Percentiles rank a stretch among this genome's conserved stretches.
These are phyloP conservation scores for Entophlyctis luteolus DNA, from an alignment of 192 early-diverging fungal species.

Conservation along the genomic window DNA sequence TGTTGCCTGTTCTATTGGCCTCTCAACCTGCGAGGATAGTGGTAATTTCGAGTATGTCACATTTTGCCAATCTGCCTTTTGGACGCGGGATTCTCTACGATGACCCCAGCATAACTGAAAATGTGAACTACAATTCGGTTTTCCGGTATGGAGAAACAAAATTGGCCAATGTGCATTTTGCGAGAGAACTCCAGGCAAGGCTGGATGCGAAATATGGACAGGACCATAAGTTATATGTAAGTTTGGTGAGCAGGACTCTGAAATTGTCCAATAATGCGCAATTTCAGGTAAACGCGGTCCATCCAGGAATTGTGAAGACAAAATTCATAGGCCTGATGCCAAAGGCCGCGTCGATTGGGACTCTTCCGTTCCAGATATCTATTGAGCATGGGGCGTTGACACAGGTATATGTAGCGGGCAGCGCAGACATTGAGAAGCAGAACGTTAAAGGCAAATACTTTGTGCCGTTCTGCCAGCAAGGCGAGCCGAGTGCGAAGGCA, in stretches of 20 bases:
- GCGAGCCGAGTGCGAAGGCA: not conserved
- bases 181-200: constrained; percentile 37
- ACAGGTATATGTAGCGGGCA: constrained; percentile 29
- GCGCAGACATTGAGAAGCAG: constrained; percentile 22
- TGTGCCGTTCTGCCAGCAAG: constrained; percentile 28
- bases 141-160: constrained; percentile 49
- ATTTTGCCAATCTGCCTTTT: not conserved
- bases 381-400: constrained; percentile 36
- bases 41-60: not conserved
- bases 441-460: constrained; percentile 34
- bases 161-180: constrained; percentile 48
- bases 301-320: constrained; percentile 45
- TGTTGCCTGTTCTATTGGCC: constrained; percentile 25
- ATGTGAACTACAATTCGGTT: not conserved
- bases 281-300: constrained; percentile 49
- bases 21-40: not conserved
- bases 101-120: too few species aligned
- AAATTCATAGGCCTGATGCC: constrained; percentile 5
- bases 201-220: constrained; percentile 35
- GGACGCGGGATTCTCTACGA: too few species aligned
- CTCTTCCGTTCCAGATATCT: constrained; percentile 23
- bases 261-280: constrained; percentile 26
- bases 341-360: not conserved
- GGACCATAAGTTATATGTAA: too few species aligned
- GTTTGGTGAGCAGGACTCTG: too few species aligned